Conservation (phyloP, 169 alveolate species). For the Cytauxzoon felis region DNA sequence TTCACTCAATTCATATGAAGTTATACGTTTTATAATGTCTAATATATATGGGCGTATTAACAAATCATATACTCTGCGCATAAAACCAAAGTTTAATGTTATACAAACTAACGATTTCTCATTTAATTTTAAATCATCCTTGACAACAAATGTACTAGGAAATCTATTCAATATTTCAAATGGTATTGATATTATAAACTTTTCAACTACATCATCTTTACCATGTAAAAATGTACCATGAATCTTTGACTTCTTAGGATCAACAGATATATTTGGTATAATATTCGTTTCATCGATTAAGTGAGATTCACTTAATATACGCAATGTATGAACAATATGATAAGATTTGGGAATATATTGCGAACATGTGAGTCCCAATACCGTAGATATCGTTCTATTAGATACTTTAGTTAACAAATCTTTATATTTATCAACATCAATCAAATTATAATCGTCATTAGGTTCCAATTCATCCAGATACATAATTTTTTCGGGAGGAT, state of each 20-base stretch:
- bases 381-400: slow-evolving; percentile 5
- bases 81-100: slow-evolving; percentile 33
- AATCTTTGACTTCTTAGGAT: neutral
- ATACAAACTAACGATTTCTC: neutral
- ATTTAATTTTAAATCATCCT: neutral
- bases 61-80: slow-evolving; percentile 21
- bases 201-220: slow-evolving; percentile 3
- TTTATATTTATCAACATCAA: too few relatives aligned
- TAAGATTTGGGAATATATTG: slow-evolving; percentile 1
- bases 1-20: neutral
- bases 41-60: slow-evolving; percentile 26
- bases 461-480: too few relatives aligned
- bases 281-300: slow-evolving; percentile 7
- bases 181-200: slow-evolving; percentile 10
- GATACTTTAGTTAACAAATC: too few relatives aligned
- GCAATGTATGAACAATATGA: slow-evolving; percentile 9
- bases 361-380: slow-evolving; percentile 3
- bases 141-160: neutral
- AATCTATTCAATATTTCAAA: neutral
- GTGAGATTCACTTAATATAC: too few relatives aligned
- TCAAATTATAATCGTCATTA: too few relatives aligned
- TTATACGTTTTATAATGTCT: slow-evolving; percentile 7
- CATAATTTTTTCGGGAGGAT: too few relatives aligned
- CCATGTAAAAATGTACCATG: slow-evolving; percentile 4
- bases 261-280: neutral